Evolutionary conservation across 2,329 filamentous ascomycete genomes (phyloP).

Genomic region (Cladosporium velox): DNA sequence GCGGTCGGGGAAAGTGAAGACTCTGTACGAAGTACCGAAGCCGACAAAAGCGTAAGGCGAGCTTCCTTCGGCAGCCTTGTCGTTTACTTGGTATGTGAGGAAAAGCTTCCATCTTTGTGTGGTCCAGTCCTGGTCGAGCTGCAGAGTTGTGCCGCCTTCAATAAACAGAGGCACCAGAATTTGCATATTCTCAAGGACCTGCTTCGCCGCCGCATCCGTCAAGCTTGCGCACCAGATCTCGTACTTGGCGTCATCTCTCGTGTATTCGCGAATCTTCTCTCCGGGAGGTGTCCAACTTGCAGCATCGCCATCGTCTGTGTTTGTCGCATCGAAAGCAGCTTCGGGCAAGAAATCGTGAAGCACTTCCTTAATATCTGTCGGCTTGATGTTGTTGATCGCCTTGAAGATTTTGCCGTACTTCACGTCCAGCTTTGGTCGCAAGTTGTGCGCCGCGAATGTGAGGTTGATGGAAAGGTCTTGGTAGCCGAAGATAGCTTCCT

Average conservation of each 20-base stretch:
- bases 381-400: conserved; percentile 65
- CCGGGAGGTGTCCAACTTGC: conserved; percentile 73
- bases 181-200: conserved; percentile 77
- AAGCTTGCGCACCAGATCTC: conserved; percentile 84
- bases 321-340: conserved; percentile 49
- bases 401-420: conserved; percentile 72
- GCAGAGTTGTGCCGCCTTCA: conserved; percentile 82
- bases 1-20: conserved; percentile 53
- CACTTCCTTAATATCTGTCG: conserved; percentile 67
- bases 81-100: conserved; percentile 57
- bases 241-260: conserved; percentile 63
- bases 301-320: conserved; percentile 41
- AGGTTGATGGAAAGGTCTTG: conserved; percentile 76
- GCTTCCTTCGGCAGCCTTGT: conserved; percentile 33
- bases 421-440: conserved; percentile 74
- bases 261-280: conserved; percentile 65
- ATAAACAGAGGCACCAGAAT: conserved; percentile 85
- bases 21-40: conserved; percentile 87
- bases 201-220: conserved; percentile 66
- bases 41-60: conserved; percentile 80
- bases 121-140: conserved; percentile 70
- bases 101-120: conserved; percentile 89
- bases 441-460: conserved; percentile 69
- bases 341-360: conserved; percentile 68
- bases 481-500: conserved; percentile 89